Percentiles rank a stretch among this genome's conserved stretches.
These are phyloP conservation scores for Orychophragmus violaceus DNA, from an alignment of 345 rosid species.

Conservation along the genomic window DNA sequence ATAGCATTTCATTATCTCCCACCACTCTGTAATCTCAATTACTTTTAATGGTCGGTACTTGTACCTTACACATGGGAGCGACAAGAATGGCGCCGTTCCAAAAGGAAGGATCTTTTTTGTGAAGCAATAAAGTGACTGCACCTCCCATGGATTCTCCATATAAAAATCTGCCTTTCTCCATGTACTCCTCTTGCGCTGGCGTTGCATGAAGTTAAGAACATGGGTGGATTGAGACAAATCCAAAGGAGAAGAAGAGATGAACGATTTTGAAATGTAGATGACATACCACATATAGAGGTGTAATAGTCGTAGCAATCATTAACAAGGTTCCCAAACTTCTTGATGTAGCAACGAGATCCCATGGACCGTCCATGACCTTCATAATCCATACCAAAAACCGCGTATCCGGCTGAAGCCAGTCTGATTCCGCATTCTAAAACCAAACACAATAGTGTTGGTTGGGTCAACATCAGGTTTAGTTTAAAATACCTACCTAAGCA, in stretches of 20 bases:
- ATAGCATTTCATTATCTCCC: neutral
- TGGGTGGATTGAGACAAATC: neutral
- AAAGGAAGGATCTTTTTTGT: conserved; percentile 69
- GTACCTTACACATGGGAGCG: conserved; percentile 99
- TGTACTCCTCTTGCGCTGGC: conserved; percentile 65
- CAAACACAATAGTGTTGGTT: neutral
- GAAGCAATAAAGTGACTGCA: conserved; percentile 79
- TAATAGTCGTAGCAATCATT: conserved; percentile 72
- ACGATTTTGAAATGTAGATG: neutral
- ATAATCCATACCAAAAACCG: conserved; percentile 87
- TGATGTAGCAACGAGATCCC: conserved; percentile 94
- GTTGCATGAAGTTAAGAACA: neutral
- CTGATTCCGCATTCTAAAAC: conserved; percentile 71
- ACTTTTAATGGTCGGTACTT: neutral
- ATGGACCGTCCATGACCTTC: conserved; percentile 91
- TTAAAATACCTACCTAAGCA: neutral
- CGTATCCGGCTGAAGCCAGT: conserved; percentile 68
- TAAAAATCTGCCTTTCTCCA: conserved; percentile 72
- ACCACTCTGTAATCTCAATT: neutral
- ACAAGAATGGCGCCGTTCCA: conserved; percentile 89
- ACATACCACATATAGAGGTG: conserved; percentile 69
- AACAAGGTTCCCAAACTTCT: conserved; percentile 67
- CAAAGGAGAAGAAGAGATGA: neutral
- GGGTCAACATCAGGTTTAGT: neutral
- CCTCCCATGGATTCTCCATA: conserved; percentile 99